phyloP scores from a whole-genome alignment of 352 stramenopile genomes.

The Globisporangium paroecandrum region DNA sequence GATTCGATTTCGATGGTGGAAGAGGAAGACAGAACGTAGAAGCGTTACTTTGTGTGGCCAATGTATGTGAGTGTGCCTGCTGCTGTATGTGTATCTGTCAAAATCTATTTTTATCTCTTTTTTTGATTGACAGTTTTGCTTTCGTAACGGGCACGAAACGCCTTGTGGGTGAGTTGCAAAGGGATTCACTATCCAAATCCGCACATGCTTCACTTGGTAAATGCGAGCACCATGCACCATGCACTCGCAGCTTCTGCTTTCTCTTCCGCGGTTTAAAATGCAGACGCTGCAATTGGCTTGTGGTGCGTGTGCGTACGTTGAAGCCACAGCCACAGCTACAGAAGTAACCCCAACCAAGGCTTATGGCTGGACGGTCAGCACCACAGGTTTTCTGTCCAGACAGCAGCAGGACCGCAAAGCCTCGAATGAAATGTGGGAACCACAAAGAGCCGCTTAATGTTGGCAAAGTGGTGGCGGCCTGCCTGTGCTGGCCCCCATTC shows the following conservation, averaged over 20 bases:
- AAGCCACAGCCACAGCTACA: neutral
- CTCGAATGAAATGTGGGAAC: neutral
- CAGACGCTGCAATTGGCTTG: neutral
- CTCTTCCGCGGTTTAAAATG: neutral
- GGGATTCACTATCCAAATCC: neutral
- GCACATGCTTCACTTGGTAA: neutral
- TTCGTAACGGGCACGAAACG: constrained; percentile 4
- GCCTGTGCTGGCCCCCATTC: neutral
- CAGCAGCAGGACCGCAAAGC: neutral
- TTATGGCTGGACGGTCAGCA: neutral
- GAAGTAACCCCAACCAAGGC: no score
- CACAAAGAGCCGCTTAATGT: neutral
- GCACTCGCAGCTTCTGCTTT: neutral
- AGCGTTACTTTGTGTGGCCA: neutral
- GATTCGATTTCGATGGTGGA: neutral
- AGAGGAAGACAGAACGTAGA: neutral
- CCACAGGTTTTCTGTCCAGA: neutral
- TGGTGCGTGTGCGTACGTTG: neutral
- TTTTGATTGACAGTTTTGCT: constrained; percentile 9
- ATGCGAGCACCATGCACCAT: neutral
- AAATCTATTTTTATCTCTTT: neutral
- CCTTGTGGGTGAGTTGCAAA: neutral
- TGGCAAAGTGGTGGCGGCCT: neutral
- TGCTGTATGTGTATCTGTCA: neutral
- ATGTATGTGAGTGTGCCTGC: neutral